phyloP scores from a whole-genome alignment of 257 asterid species.

The Paraleonurus japonicus region DNA sequence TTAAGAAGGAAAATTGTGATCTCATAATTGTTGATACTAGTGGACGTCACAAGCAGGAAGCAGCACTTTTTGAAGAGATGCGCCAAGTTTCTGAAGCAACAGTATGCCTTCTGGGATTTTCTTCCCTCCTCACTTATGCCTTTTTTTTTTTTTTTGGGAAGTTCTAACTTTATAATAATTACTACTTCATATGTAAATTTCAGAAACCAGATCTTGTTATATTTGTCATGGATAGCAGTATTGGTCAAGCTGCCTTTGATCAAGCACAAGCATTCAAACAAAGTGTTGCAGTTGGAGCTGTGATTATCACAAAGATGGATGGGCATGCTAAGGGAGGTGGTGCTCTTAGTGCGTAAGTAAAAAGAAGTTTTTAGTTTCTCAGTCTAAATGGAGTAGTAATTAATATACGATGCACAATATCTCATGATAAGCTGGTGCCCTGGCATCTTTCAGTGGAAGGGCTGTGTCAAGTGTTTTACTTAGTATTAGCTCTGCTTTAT shows the following conservation, averaged over 20 bases:
- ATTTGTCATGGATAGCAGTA: conserved; percentile 99
- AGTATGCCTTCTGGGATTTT: conserved; percentile 31
- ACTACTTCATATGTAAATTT: conserved; percentile 21
- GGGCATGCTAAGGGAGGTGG: conserved; percentile 99
- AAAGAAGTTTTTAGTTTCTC: not conserved
- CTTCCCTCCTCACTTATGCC: not conserved
- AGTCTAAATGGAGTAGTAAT: not conserved
- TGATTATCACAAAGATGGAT: conserved; percentile 95
- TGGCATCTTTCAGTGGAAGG: not conserved
- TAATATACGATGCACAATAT: not conserved
- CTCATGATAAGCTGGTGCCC: not conserved
- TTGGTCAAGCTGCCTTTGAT: conserved; percentile 98
- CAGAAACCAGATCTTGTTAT: conserved; percentile 98
- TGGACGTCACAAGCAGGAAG: conserved; percentile 99
- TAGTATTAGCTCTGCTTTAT: not conserved
- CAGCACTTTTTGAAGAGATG: conserved; percentile 96
- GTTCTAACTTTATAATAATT: not conserved
- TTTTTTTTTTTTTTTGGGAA: conserved; percentile 6
- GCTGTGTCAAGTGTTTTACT: not conserved
- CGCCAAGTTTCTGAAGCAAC: conserved; percentile 98
- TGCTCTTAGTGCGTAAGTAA: conserved; percentile 98
- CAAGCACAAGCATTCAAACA: conserved; percentile 98
- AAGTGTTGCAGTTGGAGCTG: conserved; percentile 99
- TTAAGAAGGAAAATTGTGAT: conserved; percentile 87
- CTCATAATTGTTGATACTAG: conserved; percentile 95